Base-by-base conservation (phyloP, 495 filamentous ascomycete species). In the Gamarada debralockiae region DNA sequence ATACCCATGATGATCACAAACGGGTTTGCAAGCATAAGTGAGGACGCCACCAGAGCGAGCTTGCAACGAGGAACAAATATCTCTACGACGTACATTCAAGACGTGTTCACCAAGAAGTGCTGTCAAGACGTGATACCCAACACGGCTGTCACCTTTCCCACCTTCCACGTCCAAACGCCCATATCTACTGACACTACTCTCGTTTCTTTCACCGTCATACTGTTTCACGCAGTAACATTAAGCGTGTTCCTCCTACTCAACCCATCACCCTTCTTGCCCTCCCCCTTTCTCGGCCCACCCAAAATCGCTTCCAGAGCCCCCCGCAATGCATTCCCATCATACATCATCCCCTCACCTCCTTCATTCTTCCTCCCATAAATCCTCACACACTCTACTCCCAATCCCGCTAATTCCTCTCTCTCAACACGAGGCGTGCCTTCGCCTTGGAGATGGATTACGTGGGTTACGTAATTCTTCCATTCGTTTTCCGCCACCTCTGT, bases 381-480 rank as follows among this genome's bases (percentile, higher is more conserved):
- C 58, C 78, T 77, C 21, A 96, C 77, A 20, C 81, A 82, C 57
- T 87, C 85, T 38, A 97, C 85, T 0, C 93, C 90, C 66, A 87
- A 68, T 29, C 67, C 65, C 4, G 68, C 65, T 42, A 97, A 71
- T 48, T 79, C 76, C 15, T 76, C 76, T 42, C 70, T 79, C 59
- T 96, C 82, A 2, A 96, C 86, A 10, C 53, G 63, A 0, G 93
- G 93, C 37, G 81, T 82, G 0, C 79, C 85, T 2, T 76, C 68
- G 0, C 86, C 87, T 14, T 91, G 87, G 7, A 97, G 67, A 58
- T 96, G 85, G 9, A 97, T 70, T 9, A 97, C 65, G 67, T 97
- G 90, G 14, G 85, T 95, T 2, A 97, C 83, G 62, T 93, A 95
- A 21, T 56, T 59, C 21, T 63, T 65, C 50, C 68, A 77, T 29